Base-by-base conservation (phyloP, 1,139 yeast species). In the Candida labiduridarum region DNA sequence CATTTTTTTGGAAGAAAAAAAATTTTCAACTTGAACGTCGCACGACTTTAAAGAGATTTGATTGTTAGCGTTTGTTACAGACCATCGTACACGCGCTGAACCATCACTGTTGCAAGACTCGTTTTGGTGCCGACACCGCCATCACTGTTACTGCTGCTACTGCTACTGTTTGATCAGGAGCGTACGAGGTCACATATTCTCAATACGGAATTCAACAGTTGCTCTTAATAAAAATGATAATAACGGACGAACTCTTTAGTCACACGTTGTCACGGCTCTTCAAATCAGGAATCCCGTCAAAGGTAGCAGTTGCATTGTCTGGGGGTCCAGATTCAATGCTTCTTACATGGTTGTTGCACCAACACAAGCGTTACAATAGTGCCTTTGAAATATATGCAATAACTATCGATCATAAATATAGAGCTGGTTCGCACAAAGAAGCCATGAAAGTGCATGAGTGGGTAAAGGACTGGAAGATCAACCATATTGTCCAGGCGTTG, bases 241-340 rank as follows among this genome's bases (percentile, higher is more conserved):
- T 52, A 22, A 41, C 25, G n/a, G 40, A 43, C 11, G 47, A 39
- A 16, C 19, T 45, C 12, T 52, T 52, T 34, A 25, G 22, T 18
- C 30, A 41, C 2, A 33, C 47, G 7, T 29, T 52, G n/a, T 10
- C 30, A 4, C 25, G 12, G 10, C 44, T 30, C 35, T 60, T 58
- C 38, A 42, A 38, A 1, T 38, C 41, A 2, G 44, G 30, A 3
- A 43, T 56, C 3, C 69, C 69, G 2, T 29, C 36, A 8, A 55
- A 49, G 36, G 49, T 65, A 5, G 59, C 62, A n/a, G 56, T 68
- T 18, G 91, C 92, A 0, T 76, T 88, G 2, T 84, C 90, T 9
- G 96, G 96, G 2, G 96, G 96, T 0, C 91, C 85, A 1, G 96
- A 88, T 60, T 87, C 95, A 1, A 83, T 87, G 80, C 85, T 88